Conservation (phyloP, 768 basidiomycete genomes). For the Trametes cinnabarina region DNA sequence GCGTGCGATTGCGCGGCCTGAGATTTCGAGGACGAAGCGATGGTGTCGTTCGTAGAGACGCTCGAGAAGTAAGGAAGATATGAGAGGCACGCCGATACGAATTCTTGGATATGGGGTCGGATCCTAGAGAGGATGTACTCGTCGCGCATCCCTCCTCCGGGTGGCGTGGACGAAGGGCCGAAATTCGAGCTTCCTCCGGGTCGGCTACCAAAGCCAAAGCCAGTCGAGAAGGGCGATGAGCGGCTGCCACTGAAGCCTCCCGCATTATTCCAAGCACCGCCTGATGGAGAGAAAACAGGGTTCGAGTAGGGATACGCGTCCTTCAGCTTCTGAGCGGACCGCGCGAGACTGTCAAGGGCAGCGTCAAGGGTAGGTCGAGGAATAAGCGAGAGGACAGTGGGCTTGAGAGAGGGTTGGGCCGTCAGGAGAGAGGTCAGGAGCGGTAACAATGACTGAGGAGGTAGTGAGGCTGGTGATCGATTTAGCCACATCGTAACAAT, state of each 20-base stretch:
- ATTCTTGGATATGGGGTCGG: constrained; percentile 72
- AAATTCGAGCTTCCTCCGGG: not conserved
- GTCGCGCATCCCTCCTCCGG: constrained; percentile 63
- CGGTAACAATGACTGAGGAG: constrained; percentile 72
- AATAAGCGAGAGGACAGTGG: constrained; percentile 69
- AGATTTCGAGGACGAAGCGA: constrained; percentile 29
- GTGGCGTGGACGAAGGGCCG: constrained; percentile 14
- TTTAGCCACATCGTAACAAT: constrained; percentile 9
- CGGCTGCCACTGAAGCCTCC: constrained; percentile 11
- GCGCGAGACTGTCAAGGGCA: constrained; percentile 64
- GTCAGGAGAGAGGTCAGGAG: constrained; percentile 67
- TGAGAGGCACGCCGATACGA: constrained; percentile 71
- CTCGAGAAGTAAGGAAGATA: constrained; percentile 87
- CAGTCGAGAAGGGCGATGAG: constrained; percentile 3
- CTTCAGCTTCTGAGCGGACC: constrained; percentile 68
- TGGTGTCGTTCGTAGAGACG: constrained; percentile 34
- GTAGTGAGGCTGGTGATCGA: constrained; percentile 63
- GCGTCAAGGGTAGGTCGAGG: constrained; percentile 81
- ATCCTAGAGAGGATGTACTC: constrained; percentile 75
- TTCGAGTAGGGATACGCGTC: constrained; percentile 85
- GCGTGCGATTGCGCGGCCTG: constrained; percentile 36
- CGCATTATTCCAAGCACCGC: constrained; percentile 30
- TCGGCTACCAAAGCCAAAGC: constrained; percentile 28
- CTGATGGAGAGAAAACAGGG: constrained; percentile 33
- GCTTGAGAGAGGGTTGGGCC: constrained; percentile 68